Evolutionary conservation across 192 early-diverging fungal genomes (phyloP).

Genomic region (Backusella liffmaniae): DNA sequence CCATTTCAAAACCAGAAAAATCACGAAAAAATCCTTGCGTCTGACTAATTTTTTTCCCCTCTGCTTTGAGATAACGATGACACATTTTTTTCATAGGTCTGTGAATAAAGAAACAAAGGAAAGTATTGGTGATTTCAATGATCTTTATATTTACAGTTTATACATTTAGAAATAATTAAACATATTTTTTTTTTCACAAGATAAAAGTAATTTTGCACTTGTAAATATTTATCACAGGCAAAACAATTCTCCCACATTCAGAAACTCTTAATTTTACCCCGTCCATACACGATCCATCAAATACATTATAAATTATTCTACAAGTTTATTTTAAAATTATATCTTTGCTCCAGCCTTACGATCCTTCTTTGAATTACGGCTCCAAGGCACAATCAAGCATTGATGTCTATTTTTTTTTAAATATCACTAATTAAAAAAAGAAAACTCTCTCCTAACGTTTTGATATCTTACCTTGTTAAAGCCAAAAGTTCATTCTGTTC

Average conservation of each 20-base stretch:
- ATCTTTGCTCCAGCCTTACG: not conserved
- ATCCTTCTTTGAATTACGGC: not conserved
- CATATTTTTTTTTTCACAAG: too few species aligned
- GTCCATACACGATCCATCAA: not conserved
- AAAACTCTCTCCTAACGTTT: not conserved
- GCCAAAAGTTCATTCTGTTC: slow-evolving; percentile 28
- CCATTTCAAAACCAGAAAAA: too few species aligned
- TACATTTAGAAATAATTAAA: too few species aligned
- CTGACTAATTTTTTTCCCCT: too few species aligned
- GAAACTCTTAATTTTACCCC: not conserved
- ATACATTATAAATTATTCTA: not conserved
- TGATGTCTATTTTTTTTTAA: not conserved
- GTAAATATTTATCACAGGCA: not conserved
- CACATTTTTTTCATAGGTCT: too few species aligned
- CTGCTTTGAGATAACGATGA: too few species aligned
- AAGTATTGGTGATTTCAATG: too few species aligned
- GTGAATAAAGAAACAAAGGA: too few species aligned
- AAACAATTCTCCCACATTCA: not conserved
- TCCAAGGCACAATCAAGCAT: slow-evolving; percentile 14
- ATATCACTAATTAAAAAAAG: not conserved
- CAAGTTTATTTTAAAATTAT: not conserved
- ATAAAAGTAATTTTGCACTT: not conserved
- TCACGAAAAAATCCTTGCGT: too few species aligned
- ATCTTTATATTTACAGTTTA: too few species aligned
- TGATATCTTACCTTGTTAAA: slow-evolving; percentile 28